Base-by-base conservation (phyloP, 2,329 filamentous ascomycete genomes). In the Exophiala aquamarina region DNA sequence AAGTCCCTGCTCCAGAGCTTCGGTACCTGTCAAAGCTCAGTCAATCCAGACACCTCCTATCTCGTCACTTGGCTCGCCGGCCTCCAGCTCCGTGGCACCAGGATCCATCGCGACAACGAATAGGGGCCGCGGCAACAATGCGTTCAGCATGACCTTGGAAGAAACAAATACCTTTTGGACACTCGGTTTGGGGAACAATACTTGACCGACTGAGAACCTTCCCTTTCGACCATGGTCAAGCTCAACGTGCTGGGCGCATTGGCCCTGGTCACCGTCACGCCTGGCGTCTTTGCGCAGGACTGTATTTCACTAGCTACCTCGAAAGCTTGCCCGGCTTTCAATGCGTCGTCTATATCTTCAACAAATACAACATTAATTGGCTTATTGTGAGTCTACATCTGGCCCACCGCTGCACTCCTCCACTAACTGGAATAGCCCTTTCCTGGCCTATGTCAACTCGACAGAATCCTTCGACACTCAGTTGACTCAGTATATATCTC, bases 21-120 rank as follows among this genome's bases (percentile, higher is more conserved):
- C 35, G 10, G 15, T 29, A 31, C 15, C 38, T 21, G 21, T 42
- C 26, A 41, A 32, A 23, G 40, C 44, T 31, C 44, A 18, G 28
- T 36, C 29, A 15, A 31, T 33, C 41, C 29, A 23, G n/a, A n/a
- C n/a, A 28, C 32, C 18, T 40, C 28, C 17, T 37, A 18, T 37
- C 50, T 32, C 28, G 37, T 43, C 37, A 32, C 41, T 43, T 38
- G 17, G 13, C 26, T 41, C 29, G 28, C 32, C 19, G 18, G 32
- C 26, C 26, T 29, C 36, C n/a, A 36, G 35, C 29, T 31, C 19
- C 47, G 35, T 50, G 89, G 90, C 65, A 77, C 95, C 70, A 91
- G 91, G 61, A 90, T 91, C 50, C 96, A 95, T 72, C 81, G 91
- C 65, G 92, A 93, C 63, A 79, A 95, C 71, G 86, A 89, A 65